Base-by-base conservation (phyloP, 768 basidiomycete species). In the Tephrocybe rancida region DNA sequence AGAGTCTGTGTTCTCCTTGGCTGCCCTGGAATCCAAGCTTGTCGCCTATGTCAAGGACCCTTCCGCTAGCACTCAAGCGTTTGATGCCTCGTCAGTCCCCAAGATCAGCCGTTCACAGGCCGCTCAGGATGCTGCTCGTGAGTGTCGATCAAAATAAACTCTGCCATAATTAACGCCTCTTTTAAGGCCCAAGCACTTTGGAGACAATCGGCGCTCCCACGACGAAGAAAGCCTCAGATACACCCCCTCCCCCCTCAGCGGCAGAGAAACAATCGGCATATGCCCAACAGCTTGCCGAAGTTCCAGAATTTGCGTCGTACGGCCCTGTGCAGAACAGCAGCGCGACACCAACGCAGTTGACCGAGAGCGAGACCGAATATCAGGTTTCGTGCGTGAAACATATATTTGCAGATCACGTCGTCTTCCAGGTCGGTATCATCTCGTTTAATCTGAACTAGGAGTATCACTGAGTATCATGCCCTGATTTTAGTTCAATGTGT, bases 311-410 rank as follows among this genome's bases (percentile, higher is more conserved):
- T 54, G 82, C 81, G 4, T 73, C 78, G 7, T 98, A 96, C 69
- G 97, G 97, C 9, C 70, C 88, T 44, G 84, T 97, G 46, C 78
- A 95, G 65, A 93, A 88, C 72, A 98, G 93, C 79, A 91, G 85
- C 58, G 58, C 81, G 32, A 91, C 86, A 60, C 86, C 89, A 10
- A 73, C 80, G 21, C 90, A 88, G 57, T 85, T 98, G 53, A 98
- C 97, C 13, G 97, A 99, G 73, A 90, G 84, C 63, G 97, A 98
- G 73, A 98, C 95, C 3, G 97, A 98, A 73, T 99, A 98, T 67
- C 94, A 97, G 65, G 96, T 98, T 43, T 86, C 90, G 9, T 92
- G 92, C 61, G 92, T 97, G 71, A 98, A 98, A 74, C 97, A 99
- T 69, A 84, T 98, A 53, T 99, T 94, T 82, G 87, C 86, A 67